These are phyloP conservation scores for Moesziomyces parantarcticus DNA, from an alignment of 1,284 basidiomycete genomes.

Conservation along the genomic window DNA sequence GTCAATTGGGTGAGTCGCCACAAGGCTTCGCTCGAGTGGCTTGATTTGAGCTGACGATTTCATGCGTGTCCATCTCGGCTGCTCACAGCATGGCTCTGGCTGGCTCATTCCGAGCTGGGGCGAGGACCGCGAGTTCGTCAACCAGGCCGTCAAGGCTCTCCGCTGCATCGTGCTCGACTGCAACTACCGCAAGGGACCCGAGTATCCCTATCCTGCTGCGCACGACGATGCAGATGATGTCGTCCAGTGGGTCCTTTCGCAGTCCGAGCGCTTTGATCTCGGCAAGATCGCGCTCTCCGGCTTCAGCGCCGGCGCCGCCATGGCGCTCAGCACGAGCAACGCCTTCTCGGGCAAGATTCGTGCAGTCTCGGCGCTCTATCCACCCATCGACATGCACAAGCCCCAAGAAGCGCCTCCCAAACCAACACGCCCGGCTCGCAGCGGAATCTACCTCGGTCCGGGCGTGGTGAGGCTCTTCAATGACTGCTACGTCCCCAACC, in stretches of 20 bases:
- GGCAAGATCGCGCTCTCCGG: constrained; percentile 47
- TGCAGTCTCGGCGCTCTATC: constrained; percentile 47
- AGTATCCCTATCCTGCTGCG: constrained; percentile 51
- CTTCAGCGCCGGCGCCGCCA: constrained; percentile 58
- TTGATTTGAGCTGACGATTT: background rate
- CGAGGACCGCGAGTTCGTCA: constrained; percentile 32
- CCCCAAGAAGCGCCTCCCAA: background rate
- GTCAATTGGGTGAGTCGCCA: constrained; percentile 25
- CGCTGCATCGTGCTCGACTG: constrained; percentile 31
- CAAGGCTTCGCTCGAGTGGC: no score
- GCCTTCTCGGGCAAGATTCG: constrained; percentile 31
- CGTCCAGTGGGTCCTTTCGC: constrained; percentile 43
- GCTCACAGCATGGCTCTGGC: constrained; percentile 28
- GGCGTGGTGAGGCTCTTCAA: constrained; percentile 45
- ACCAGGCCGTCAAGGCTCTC: constrained; percentile 27
- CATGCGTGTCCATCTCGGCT: no score
- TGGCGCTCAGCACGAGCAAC: constrained; percentile 45
- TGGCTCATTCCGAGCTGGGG: constrained; percentile 42
- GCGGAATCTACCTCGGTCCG: constrained; percentile 36
- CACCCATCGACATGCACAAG: constrained; percentile 27
- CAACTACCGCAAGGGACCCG: constrained; percentile 64
- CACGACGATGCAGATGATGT: constrained; percentile 53
- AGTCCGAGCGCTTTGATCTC: constrained; percentile 38
- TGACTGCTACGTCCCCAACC: constrained; percentile 43
- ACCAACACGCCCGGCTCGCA: constrained; percentile 16